Evolutionary conservation across 805 yeast species (phyloP).

Genomic region (Blastobotrys attinorum): DNA sequence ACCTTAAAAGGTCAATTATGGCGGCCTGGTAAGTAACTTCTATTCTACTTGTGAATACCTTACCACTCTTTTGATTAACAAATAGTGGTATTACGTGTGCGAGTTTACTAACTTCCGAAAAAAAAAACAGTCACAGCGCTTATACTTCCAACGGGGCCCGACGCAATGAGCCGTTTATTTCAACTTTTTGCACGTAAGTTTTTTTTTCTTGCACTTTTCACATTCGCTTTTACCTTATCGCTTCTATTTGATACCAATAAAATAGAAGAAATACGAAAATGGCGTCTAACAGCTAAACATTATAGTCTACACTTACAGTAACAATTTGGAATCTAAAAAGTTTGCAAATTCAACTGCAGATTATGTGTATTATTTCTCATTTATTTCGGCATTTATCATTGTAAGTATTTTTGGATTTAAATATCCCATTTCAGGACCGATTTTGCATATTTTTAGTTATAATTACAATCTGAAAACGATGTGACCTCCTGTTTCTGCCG

Average conservation of each 20-base stretch:
- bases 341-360: slow-evolving; percentile 17
- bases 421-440: slow-evolving; percentile 10
- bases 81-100: too few species aligned
- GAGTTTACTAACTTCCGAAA: too few species aligned
- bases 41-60: not conserved
- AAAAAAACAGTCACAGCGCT: slow-evolving; percentile 17
- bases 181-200: slow-evolving; percentile 1
- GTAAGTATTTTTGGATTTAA: slow-evolving; percentile 16
- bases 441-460: not conserved
- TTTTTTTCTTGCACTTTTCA: not conserved
- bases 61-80: not conserved
- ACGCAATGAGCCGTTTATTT: not conserved
- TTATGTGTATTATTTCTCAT: slow-evolving; percentile 20
- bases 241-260: not conserved
- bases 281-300: too few species aligned
- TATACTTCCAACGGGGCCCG: slow-evolving; percentile 2
- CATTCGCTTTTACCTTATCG: not conserved
- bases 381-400: too few species aligned
- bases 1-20: slow-evolving; percentile 11
- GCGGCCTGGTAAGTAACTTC: slow-evolving; percentile 18
- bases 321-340: slow-evolving; percentile 16
- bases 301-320: slow-evolving; percentile 18
- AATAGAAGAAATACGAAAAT: too few species aligned
- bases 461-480: not conserved
- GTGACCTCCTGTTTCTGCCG: slow-evolving; percentile 30